A percentile compares a stretch with the other conserved stretches of the same genome.
Conservation (phyloP, 768 basidiomycete species). For the Mycena maculata region DNA sequence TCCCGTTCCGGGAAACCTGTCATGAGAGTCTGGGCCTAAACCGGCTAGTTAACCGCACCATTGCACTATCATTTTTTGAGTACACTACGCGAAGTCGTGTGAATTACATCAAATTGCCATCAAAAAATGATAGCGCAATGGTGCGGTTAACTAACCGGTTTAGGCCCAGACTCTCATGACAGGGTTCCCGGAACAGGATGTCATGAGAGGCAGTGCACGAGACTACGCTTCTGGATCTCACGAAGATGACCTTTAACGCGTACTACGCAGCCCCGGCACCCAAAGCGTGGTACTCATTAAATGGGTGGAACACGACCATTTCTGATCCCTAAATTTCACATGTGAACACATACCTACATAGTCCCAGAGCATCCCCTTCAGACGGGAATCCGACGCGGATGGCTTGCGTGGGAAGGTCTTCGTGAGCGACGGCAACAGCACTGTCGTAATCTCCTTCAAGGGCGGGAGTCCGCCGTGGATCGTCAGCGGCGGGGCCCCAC, state of each 20-base stretch:
- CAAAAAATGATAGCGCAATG: too few species aligned
- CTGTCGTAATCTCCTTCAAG: slow-evolving; percentile 89
- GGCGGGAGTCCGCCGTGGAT: slow-evolving; percentile 87
- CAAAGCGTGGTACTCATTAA: slow-evolving; percentile 78
- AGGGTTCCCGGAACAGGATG: too few species aligned
- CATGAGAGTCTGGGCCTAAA: too few species aligned
- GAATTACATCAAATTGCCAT: too few species aligned
- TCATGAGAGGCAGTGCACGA: too few species aligned
- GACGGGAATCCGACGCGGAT: slow-evolving; percentile 90
- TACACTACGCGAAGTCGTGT: too few species aligned
- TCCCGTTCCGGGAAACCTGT: too few species aligned
- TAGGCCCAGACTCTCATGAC: too few species aligned
- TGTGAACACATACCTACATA: not conserved
- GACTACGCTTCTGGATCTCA: slow-evolving; percentile 79
- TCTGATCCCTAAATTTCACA: too few species aligned
- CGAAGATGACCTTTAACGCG: slow-evolving; percentile 92
- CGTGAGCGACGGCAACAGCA: slow-evolving; percentile 84
- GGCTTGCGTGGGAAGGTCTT: slow-evolving; percentile 94
- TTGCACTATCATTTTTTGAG: too few species aligned
- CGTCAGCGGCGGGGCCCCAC: slow-evolving; percentile 80
- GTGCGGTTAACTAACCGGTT: too few species aligned
- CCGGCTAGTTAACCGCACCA: too few species aligned
- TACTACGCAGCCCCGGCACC: slow-evolving; percentile 65
- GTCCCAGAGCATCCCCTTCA: slow-evolving; percentile 65
- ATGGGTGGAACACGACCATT: slow-evolving; percentile 49